A percentile compares a stretch with the other conserved stretches of the same genome.
Conservation (phyloP, 1,139 yeast species). For the Kodamaea anthophila region DNA sequence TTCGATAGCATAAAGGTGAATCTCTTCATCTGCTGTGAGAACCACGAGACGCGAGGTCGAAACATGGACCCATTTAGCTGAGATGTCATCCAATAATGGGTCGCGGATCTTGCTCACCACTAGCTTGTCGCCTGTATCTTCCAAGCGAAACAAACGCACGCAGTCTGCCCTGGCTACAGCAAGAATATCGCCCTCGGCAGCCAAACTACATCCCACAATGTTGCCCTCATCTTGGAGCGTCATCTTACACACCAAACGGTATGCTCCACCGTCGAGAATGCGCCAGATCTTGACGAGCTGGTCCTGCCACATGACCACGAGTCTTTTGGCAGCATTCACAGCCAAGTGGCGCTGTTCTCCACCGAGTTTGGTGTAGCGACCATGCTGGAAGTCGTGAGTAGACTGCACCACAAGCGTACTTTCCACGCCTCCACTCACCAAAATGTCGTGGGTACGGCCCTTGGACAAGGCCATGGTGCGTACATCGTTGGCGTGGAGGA, state of each 20-base stretch:
- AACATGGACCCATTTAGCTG: conserved; percentile 52
- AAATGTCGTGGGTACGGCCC: conserved; percentile 60
- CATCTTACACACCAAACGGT: conserved; percentile 59
- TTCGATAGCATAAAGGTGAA: conserved; percentile 42
- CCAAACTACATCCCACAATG: conserved; percentile 64
- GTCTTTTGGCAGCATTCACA: conserved; percentile 41
- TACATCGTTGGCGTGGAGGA: conserved; percentile 85
- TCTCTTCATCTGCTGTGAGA: conserved; percentile 62
- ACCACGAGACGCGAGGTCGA: conserved; percentile 44
- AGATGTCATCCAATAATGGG: conserved; percentile 42
- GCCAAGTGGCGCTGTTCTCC: conserved; percentile 57
- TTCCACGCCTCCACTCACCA: conserved; percentile 90
- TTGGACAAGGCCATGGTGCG: conserved; percentile 71
- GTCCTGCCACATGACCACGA: conserved; percentile 75
- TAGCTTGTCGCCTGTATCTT: conserved; percentile 32
- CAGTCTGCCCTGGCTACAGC: conserved; percentile 68
- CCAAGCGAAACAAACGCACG: conserved; percentile 62
- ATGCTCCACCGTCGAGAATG: conserved; percentile 32
- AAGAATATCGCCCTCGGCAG: conserved; percentile 58
- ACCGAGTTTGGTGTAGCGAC: conserved; percentile 67
- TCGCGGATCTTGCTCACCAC: conserved; percentile 51
- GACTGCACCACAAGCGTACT: conserved; percentile 70
- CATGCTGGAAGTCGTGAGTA: conserved; percentile 61
- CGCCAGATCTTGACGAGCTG: conserved; percentile 80
- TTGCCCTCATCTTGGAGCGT: conserved; percentile 74